Evolutionary conservation across 345 rosid species (phyloP).

Genomic region (Moricandia moricandioides): DNA sequence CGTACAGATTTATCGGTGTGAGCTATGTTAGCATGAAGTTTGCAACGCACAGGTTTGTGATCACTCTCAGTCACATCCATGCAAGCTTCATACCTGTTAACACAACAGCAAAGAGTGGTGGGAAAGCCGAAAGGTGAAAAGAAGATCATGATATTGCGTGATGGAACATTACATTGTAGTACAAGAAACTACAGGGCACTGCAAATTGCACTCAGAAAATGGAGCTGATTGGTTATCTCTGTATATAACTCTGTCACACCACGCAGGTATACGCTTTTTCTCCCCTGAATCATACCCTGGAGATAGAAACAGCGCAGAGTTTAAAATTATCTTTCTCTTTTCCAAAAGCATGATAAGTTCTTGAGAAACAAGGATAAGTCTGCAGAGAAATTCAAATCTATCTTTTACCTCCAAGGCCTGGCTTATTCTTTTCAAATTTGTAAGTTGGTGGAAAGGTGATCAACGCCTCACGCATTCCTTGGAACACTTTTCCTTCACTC

Average conservation of each 20-base stretch:
- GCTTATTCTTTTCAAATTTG: slow-evolving; percentile 75
- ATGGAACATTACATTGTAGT: slow-evolving; percentile 47
- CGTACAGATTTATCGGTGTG: slow-evolving; percentile 87
- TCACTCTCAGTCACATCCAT: slow-evolving; percentile 98
- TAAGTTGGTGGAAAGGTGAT: slow-evolving; percentile 95
- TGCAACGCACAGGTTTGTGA: slow-evolving; percentile 96
- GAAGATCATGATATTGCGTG: background rate
- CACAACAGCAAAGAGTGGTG: background rate
- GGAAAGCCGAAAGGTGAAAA: background rate
- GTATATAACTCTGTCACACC: slow-evolving; percentile 94
- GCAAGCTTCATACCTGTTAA: slow-evolving; percentile 57
- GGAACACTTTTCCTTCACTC: slow-evolving; percentile 90
- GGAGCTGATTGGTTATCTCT: slow-evolving; percentile 68
- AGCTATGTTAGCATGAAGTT: slow-evolving; percentile 71
- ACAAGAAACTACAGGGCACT: slow-evolving; percentile 76
- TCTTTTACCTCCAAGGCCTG: slow-evolving; percentile 85
- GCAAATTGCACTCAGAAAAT: slow-evolving; percentile 61
- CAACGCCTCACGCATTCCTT: slow-evolving; percentile 97
- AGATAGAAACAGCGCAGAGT: slow-evolving; percentile 1
- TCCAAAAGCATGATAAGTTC: background rate
- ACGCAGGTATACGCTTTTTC: slow-evolving; percentile 98
- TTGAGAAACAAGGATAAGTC: background rate
- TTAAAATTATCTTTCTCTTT: background rate
- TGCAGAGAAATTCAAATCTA: background rate
- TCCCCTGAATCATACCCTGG: slow-evolving; percentile 98